phyloP scores from a whole-genome alignment of 352 stramenopile genomes.

The Globisporangium viniferum region DNA sequence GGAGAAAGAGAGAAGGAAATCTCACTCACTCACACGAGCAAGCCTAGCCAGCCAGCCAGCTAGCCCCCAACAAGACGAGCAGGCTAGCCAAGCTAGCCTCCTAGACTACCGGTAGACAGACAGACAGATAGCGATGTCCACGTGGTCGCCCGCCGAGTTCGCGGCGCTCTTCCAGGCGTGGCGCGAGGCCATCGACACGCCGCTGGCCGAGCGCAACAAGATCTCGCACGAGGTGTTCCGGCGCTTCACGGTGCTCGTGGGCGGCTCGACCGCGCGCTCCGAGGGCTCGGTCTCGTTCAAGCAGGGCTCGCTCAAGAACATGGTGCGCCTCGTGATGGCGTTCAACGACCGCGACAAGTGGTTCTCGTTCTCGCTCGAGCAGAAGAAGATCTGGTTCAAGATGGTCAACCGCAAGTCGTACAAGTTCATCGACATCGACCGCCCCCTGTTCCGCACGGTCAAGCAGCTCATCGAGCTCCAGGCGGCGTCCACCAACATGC shows the following conservation, averaged over 20 bases:
- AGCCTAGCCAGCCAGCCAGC: neutral
- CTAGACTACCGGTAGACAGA: neutral
- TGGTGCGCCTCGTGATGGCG: slow-evolving; percentile 14
- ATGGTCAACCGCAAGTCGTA: slow-evolving; percentile 20
- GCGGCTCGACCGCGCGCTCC: slow-evolving; percentile 5
- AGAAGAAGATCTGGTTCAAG: slow-evolving; percentile 20
- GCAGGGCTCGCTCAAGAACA: slow-evolving; percentile 18
- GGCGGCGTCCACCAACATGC: slow-evolving; percentile 12
- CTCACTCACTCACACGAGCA: neutral
- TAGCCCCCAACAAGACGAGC: neutral
- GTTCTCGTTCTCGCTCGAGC: slow-evolving; percentile 15
- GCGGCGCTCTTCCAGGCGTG: slow-evolving; percentile 18
- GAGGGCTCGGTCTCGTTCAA: slow-evolving; percentile 18
- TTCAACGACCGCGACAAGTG: slow-evolving; percentile 16
- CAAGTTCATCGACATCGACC: slow-evolving; percentile 18
- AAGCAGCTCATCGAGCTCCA: slow-evolving; percentile 13
- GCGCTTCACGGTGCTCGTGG: slow-evolving; percentile 14
- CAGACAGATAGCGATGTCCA: neutral
- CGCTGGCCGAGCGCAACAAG: slow-evolving; percentile 16
- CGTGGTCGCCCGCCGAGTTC: slow-evolving; percentile 15
- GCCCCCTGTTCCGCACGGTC: slow-evolving; percentile 6
- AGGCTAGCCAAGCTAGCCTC: neutral
- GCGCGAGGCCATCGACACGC: slow-evolving; percentile 14
- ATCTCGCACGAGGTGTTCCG: slow-evolving; percentile 15
- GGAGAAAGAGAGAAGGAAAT: neutral